Evolutionary conservation across 176 grass and related monocot species (phyloP), one percentile per base, ranked within the genome.

Genomic region (Stipa capillata): DNA sequence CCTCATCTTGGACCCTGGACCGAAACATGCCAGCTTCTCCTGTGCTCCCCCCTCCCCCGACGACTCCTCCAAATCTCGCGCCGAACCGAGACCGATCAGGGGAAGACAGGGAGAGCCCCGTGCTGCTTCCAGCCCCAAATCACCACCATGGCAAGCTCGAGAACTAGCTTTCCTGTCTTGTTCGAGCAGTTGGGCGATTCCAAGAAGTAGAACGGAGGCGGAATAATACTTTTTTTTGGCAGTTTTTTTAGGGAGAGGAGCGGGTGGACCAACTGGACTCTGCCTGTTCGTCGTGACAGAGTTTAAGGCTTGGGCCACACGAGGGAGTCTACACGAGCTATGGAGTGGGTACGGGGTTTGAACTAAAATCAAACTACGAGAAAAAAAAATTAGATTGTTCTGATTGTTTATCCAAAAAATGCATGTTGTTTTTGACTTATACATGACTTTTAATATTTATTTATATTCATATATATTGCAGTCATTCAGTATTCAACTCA

Each of bases 1-100:
- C 83, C 78, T 85, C 92, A 80, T 89, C 86, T 85, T 91, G 92
- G 59, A 69, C 92, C 70, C 81, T 77, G 63, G 89, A 87, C 66
- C 77, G 77, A 31, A 91, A 95, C 92, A 95, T 94, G 69, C 78
- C 41, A 40, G 41, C 49, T 66, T 24, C 39, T 14, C 23, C 20
- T 3, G 17, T 13, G 44, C 49, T 36, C 57, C 68, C n/a, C 8
- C 21, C 76, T 78, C 16, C 72, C 10, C 43, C 53, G 17, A 20
- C 24, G 55, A 58, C 25, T 43, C 66, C 24, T 35, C 79, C 76
- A 87, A 87, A 82, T 77, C 85, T 69, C 37, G 61, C 40, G 34
- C 42, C 57, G 20, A 77, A 72, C 18, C 7, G 73, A 55, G 47
- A 6, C 74, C 57, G 60, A 40, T 83, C 80, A 83, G 74, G 35